Base-by-base conservation (phyloP, 1,139 yeast species). In the Saccharomycopsis hybrid region DNA sequence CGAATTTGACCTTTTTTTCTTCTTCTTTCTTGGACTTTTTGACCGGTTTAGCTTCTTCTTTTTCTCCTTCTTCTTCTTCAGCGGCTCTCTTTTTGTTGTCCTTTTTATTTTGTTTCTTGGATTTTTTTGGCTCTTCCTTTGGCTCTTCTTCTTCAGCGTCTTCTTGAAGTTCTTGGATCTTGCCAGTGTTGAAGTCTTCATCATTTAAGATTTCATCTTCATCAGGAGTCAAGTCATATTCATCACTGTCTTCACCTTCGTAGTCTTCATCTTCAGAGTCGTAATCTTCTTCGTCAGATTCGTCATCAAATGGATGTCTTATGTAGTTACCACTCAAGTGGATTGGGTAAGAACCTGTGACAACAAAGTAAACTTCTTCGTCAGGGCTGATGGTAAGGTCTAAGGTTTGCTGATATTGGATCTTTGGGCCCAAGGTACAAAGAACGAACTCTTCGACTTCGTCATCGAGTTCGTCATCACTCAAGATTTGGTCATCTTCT, bases 251-350 rank as follows among this genome's bases (percentile, higher is more conserved):
- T 41, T 73, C 78, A 7, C 11, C 35, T 43, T 66, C 68, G 11
- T 31, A 7, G 7, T 31, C 35, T 28, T 44, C 43, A 41, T 48
- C 50, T 31, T 31, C 35, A 31, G 7, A 31, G 11, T 31, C 35
- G 7, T 31, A 7, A 18, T 25, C 39, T 11, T 39, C 44, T 11
- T 31, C 29, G 18, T 38, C 44, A 38, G 76, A 82, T 47, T 71
- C 79, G 50, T 77, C 85, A 59, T 85, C 94, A 59, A 82, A 89
- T 67, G 97, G 97, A 69, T 89, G 96, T 65, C 86, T 94, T 64
- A 92, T 84, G 72, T 84, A 88, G 82, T 92, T 90, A 74, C 99
- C 99, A 61, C 88, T 77, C 63, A 92, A 75, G 68, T 90, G 95
- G 59, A 92, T 76, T 60, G 96, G 85, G 73, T 88, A 89, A 38